phyloP scores from a whole-genome alignment of 495 filamentous ascomycete genomes.

The Penicillium alfredii region DNA sequence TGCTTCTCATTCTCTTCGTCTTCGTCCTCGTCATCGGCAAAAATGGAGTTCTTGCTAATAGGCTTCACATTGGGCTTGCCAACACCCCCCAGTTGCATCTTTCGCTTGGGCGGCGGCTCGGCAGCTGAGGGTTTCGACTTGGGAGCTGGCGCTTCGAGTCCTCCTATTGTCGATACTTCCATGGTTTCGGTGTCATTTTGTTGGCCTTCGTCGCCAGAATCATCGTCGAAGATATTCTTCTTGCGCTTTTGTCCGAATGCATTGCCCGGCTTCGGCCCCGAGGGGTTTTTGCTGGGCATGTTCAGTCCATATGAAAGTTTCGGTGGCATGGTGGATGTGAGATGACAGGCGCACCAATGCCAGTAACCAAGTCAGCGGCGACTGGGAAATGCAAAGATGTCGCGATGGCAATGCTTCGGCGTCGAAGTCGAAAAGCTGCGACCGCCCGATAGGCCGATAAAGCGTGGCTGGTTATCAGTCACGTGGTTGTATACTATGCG shows the following conservation, averaged over 20 bases:
- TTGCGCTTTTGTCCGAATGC: slow-evolving; percentile 41
- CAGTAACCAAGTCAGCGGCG: not conserved
- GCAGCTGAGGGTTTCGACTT: slow-evolving; percentile 12
- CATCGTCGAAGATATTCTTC: slow-evolving; percentile 43
- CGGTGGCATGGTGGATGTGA: slow-evolving; percentile 26
- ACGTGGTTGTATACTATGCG: no score
- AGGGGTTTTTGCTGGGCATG: slow-evolving; percentile 42
- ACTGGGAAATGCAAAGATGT: not conserved
- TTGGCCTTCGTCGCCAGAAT: slow-evolving; percentile 41
- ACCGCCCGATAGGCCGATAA: slow-evolving; percentile 17
- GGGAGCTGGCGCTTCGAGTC: slow-evolving; percentile 22
- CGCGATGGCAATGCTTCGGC: slow-evolving; percentile 2
- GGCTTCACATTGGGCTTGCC: slow-evolving; percentile 30
- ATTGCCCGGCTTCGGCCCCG: slow-evolving; percentile 17
- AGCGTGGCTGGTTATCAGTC: slow-evolving; percentile 12
- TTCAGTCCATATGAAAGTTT: slow-evolving; percentile 54
- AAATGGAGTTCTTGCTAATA: slow-evolving; percentile 36
- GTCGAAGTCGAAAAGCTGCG: slow-evolving; percentile 15
- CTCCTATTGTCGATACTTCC: slow-evolving; percentile 41
- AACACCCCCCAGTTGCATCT: slow-evolving; percentile 21
- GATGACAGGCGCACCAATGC: not conserved
- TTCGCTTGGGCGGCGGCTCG: slow-evolving; percentile 32
- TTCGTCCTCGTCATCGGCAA: slow-evolving; percentile 37
- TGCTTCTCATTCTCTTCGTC: slow-evolving; percentile 22
- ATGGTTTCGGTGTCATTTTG: slow-evolving; percentile 14